phyloP scores from a whole-genome alignment of 192 early-diverging fungal genomes.

The Neocallimastix lanati region DNA sequence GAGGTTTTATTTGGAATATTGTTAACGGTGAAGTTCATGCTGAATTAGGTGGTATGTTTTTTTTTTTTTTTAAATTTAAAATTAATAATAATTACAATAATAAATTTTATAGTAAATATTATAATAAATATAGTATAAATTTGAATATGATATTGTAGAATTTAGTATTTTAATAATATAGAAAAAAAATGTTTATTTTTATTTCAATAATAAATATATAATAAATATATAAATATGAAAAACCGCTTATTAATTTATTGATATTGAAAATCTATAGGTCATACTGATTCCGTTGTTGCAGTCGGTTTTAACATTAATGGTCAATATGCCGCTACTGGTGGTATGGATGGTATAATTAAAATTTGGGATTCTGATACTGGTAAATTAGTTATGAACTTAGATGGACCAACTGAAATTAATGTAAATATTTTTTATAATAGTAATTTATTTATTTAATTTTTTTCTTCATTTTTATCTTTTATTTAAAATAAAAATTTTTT shows the following conservation, averaged over 20 bases:
- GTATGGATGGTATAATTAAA: conserved; percentile 86
- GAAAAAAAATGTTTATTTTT: too few relatives aligned
- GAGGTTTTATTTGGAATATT: conserved; percentile 69
- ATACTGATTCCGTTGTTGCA: conserved; percentile 71
- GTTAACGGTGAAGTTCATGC: conserved; percentile 60
- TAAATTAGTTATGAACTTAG: conserved; percentile 42
- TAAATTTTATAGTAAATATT: too few relatives aligned
- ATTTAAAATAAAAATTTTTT: too few relatives aligned
- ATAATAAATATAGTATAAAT: too few relatives aligned
- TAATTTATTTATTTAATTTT: too few relatives aligned
- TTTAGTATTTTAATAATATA: too few relatives aligned
- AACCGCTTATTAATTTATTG: too few relatives aligned
- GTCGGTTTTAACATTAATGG: conserved; percentile 73
- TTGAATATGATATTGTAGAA: too few relatives aligned
- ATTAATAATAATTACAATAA: too few relatives aligned
- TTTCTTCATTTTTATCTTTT: too few relatives aligned
- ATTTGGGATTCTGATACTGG: conserved; percentile 48
- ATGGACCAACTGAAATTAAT: conserved; percentile 78
- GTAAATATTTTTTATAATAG: conserved; percentile 20
- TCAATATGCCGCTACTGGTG: conserved; percentile 65
- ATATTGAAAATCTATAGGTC: conserved; percentile 14
- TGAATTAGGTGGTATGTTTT: conserved; percentile 32
- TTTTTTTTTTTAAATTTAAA: conserved; percentile 2
- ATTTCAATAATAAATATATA: too few relatives aligned
- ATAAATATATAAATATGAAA: too few relatives aligned